Evolutionary conservation across 345 rosid species (phyloP).

Genomic region (Alliaria petiolata): DNA sequence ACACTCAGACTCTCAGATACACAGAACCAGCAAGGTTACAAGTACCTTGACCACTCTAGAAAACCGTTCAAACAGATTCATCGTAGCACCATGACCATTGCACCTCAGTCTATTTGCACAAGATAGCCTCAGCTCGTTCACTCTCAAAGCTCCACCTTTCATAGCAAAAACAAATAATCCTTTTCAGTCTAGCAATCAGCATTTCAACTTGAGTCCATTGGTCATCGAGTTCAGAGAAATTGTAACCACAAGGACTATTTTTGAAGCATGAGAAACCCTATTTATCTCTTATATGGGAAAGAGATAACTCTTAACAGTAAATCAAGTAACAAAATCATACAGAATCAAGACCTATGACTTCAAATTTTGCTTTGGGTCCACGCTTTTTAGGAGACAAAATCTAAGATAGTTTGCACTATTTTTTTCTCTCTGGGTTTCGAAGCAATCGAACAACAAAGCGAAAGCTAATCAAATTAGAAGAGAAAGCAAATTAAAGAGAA

Average conservation of each 20-base stretch:
- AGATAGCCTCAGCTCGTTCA: constrained; percentile 38
- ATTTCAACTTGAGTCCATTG: background rate
- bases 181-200: background rate
- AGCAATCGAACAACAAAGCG: background rate
- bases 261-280: background rate
- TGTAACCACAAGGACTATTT: background rate
- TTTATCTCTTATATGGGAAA: background rate
- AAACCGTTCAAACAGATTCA: constrained; percentile 72
- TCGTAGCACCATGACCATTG: constrained; percentile 45
- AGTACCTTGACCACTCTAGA: constrained; percentile 70
- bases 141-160: constrained; percentile 31
- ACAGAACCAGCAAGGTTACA: background rate
- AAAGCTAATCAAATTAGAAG: too few species aligned
- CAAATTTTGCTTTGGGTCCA: background rate
- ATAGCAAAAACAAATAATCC: background rate
- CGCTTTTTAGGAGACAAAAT: background rate
- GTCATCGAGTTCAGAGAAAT: background rate
- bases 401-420: background rate
- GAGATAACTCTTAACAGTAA: background rate
- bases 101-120: constrained; percentile 37
- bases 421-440: background rate
- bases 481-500: background rate
- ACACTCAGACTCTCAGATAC: background rate
- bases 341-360: background rate
- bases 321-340: background rate